Evolutionary conservation across 1,284 basidiomycete genomes (phyloP), one percentile per base, ranked within the genome.

Genomic region (Coniferiporia sulphurascens): DNA sequence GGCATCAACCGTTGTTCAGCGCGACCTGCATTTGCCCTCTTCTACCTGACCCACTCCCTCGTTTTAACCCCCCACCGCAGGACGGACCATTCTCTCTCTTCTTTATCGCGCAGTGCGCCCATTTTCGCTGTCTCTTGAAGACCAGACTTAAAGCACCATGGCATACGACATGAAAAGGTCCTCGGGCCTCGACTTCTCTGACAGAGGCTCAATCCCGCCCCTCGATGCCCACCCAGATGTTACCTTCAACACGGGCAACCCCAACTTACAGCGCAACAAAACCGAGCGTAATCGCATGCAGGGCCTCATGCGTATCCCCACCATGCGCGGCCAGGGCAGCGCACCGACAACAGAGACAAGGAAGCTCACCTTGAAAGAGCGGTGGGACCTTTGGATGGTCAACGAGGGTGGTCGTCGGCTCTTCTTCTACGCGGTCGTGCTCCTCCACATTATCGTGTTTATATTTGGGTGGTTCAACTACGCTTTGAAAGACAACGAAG

Each of bases 341-440:
- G 66, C 66, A 2, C 73, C 76, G 2, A 68, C 73, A 65, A 71
- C 76, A 52, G 71, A 67, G 48, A 72, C 76, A 34, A 55, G 45
- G 60, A 58, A 62, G 27, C 34, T 61, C 13, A 38, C 52, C 1
- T 68, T 74, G 58, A 67, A 68, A 48, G 77, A 84, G 63, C 81
- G 72, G 64, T 79, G 84, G 68, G 77, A 81, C 64, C 67, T 85
- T 34, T 95, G 93, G 93, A 89, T 93, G 88, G 91, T 94, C 70
- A 95, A 95, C 70, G 92, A 95, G 69, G 93, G 92, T 49, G 84
- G 86, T 15, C 79, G 83, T 53, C 79, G 83, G 56, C 63, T 94
- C 35, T 91, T 93, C 76, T 91, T 94, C 73, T 81, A 76, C 58
- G 71, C 83, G 63, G 93, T 86, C 82, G 73, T 93, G 51, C 74